Conservation (phyloP, 495 filamentous ascomycete species). For the Sporormia fimetaria region DNA sequence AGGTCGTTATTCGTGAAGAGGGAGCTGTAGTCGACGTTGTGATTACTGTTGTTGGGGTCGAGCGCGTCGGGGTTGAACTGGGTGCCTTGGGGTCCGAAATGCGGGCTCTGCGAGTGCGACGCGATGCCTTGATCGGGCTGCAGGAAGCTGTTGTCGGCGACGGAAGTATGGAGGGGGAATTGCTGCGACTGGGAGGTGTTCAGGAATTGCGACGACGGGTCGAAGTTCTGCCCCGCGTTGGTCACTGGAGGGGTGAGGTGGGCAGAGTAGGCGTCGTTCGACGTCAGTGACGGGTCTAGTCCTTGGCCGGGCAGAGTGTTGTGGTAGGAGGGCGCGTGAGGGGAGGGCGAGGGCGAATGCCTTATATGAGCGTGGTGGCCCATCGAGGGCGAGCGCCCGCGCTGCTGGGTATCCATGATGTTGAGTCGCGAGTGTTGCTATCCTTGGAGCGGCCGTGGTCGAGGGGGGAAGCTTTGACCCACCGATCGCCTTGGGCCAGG, state of each 20-base stretch:
- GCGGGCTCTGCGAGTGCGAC: constrained; percentile 19
- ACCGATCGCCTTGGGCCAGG: constrained; percentile 6
- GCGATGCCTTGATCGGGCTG: constrained; percentile 10
- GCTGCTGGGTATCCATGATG: constrained; percentile 29
- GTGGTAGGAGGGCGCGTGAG: constrained; percentile 22
- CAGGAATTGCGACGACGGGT: constrained; percentile 19
- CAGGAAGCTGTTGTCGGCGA: constrained; percentile 25
- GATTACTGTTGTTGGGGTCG: constrained; percentile 20
- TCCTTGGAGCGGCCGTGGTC: constrained; percentile 10
- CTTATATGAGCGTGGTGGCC: constrained; percentile 30
- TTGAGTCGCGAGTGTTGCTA: constrained; percentile 25
- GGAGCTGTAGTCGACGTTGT: constrained; percentile 22
- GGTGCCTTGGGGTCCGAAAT: constrained; percentile 29
- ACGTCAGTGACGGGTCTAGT: constrained; percentile 25
- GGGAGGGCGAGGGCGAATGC: constrained; percentile 31
- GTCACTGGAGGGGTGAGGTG: constrained; percentile 15
- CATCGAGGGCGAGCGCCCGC: constrained; percentile 29
- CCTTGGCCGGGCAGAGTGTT: constrained; percentile 17
- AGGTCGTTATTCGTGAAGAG: constrained; percentile 23
- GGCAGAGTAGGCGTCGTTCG: constrained; percentile 18
- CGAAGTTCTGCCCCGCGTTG: constrained; percentile 17
- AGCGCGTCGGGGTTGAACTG: constrained; percentile 25
- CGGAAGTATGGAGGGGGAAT: constrained; percentile 15
- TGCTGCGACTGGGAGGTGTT: constrained; percentile 21
- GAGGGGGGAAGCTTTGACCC: constrained; percentile 3